Conservation (phyloP, 257 asterid species). For the Ehretia macrophylla region DNA sequence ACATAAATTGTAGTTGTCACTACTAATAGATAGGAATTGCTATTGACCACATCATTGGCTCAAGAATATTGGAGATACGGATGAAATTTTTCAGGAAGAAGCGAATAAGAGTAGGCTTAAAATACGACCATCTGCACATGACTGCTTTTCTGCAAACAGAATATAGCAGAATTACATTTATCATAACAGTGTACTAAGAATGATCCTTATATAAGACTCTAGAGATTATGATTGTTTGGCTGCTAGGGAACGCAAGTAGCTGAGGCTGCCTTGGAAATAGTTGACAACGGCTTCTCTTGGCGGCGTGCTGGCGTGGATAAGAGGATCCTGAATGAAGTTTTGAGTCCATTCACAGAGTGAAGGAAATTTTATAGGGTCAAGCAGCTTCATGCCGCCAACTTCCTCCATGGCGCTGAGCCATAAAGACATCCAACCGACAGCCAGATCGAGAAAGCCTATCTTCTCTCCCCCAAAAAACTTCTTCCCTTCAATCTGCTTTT, state of each 20-base stretch:
- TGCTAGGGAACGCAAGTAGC: conserved; percentile 33
- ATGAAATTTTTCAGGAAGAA: too few species aligned
- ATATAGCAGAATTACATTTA: neutral
- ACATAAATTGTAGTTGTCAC: too few species aligned
- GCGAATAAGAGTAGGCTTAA: too few species aligned
- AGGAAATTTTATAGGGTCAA: conserved; percentile 27
- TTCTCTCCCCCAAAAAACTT: conserved; percentile 36
- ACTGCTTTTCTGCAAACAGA: too few species aligned
- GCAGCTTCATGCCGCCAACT: conserved; percentile 36
- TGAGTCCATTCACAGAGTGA: conserved; percentile 31
- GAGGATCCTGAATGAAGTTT: conserved; percentile 29
- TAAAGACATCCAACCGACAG: conserved; percentile 33
- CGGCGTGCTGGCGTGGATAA: conserved; percentile 30
- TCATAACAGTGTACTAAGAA: neutral
- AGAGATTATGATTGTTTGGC: conserved; percentile 10
- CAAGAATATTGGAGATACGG: too few species aligned
- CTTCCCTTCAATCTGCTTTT: conserved; percentile 39
- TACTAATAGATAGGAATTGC: too few species aligned
- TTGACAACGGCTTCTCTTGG: conserved; percentile 22
- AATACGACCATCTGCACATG: too few species aligned
- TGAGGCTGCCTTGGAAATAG: conserved; percentile 32
- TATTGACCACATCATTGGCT: too few species aligned
- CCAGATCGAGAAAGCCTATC: conserved; percentile 45
- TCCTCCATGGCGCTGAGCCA: conserved; percentile 44
- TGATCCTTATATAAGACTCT: too few species aligned